Evolutionary conservation across 805 yeast genomes (phyloP).

Genomic region (Yamadazyma insecticola): DNA sequence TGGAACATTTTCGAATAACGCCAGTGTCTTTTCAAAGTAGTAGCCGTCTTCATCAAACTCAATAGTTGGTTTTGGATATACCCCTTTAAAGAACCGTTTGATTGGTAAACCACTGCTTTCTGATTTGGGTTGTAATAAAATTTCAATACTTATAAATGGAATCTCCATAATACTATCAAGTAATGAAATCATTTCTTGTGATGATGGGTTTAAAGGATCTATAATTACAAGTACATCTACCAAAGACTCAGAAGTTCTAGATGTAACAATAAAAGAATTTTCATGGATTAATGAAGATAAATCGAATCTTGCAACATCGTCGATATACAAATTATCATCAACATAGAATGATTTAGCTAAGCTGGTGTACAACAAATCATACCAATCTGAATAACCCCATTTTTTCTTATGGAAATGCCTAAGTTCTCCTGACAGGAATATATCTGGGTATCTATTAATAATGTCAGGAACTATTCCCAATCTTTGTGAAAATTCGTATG

Average conservation of each 20-base stretch:
- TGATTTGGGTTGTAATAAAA: slow-evolving; percentile 56
- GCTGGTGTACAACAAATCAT: slow-evolving; percentile 41
- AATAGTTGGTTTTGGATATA: slow-evolving; percentile 28
- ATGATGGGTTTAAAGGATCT: slow-evolving; percentile 67
- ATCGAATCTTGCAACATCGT: slow-evolving; percentile 45
- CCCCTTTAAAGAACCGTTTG: slow-evolving; percentile 55
- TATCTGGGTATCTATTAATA: slow-evolving; percentile 21
- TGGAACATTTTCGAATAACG: neutral
- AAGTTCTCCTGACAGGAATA: slow-evolving; percentile 14
- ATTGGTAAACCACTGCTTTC: slow-evolving; percentile 39
- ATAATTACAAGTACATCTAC: slow-evolving; percentile 57
- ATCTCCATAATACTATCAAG: slow-evolving; percentile 35
- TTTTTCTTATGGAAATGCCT: slow-evolving; percentile 10
- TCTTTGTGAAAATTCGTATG: slow-evolving; percentile 46
- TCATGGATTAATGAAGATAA: slow-evolving; percentile 27
- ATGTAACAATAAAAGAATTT: slow-evolving; percentile 22
- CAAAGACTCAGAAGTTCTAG: slow-evolving; percentile 21
- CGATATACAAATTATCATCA: slow-evolving; percentile 37
- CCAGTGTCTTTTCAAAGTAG: neutral
- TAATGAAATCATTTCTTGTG: slow-evolving; percentile 59
- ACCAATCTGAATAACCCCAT: slow-evolving; percentile 30
- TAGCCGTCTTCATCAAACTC: slow-evolving; percentile 24
- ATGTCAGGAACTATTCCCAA: slow-evolving; percentile 27
- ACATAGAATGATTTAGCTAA: slow-evolving; percentile 42
- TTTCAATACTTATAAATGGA: slow-evolving; percentile 47